Evolutionary conservation across 345 rosid species (phyloP).

Genomic region (Populus euphratica): DNA sequence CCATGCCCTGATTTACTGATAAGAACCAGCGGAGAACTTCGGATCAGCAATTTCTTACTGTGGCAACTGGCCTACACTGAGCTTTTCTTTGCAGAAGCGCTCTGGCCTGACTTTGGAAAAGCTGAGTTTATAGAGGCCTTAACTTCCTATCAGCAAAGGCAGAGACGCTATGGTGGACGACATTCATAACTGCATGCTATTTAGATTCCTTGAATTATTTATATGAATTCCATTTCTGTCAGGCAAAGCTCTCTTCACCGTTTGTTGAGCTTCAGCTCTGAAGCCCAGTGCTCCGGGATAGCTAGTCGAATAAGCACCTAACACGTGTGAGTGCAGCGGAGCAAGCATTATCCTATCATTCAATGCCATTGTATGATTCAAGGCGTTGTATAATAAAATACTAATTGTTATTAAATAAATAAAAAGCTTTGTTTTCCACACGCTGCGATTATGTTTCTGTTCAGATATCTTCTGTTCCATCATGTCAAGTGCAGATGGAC

Average conservation of each 20-base stretch:
- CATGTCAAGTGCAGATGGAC: neutral
- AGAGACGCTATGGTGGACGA: conserved; percentile 64
- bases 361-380: neutral
- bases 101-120: conserved; percentile 84
- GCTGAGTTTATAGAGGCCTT: conserved; percentile 55
- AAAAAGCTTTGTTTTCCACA: neutral
- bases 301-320: neutral
- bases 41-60: conserved; percentile 78
- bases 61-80: conserved; percentile 88
- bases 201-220: neutral
- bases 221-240: neutral
- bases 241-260: neutral
- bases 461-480: too few species aligned
- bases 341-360: neutral
- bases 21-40: conserved; percentile 70
- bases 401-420: neutral
- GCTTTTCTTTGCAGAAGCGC: conserved; percentile 51
- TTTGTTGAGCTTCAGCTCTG: neutral
- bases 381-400: neutral
- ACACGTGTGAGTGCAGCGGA: neutral
- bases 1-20: conserved; percentile 71
- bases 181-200: conserved; percentile 17
- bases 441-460: neutral
- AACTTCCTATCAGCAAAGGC: conserved; percentile 60
- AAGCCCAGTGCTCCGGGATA: neutral